Evolutionary conservation across 441 rosid species (phyloP), one percentile per base, ranked within the genome.

Genomic region (Syzygium syzygioides): DNA sequence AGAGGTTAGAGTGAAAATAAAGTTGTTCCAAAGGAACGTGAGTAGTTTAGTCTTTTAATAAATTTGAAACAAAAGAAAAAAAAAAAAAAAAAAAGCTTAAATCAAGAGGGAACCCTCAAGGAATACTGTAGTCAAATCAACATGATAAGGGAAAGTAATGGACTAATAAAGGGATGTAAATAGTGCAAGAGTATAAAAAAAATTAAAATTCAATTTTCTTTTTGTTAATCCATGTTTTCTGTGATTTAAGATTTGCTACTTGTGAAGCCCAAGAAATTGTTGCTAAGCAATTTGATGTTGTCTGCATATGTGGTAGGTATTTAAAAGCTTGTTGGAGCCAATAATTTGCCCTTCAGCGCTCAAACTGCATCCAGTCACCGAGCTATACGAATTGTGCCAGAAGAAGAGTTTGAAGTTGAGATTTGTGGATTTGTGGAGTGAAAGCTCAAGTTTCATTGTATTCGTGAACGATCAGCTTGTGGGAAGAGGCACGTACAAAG

Each of bases 291-390:
- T 76, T 12, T 76, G n/a, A 76, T 12, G 7, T 23, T 12, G n/a
- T 6, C 10, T 0, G 52, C 3, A 76, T 37, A 1, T 41, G 4
- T 41, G 83, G 7, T 55, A 95, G 97, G 96, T 94, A 57, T 91
- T 95, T 64, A 91, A 91, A 87, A 91, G 87, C 18, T 87, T 96
- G 68, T 60, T 96, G 93, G 95, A 95, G 86, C 97, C 97, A 1
- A 94, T 95, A 79, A 95, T 96, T 7, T 20, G 41, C 15, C 59
- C 79, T 30, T 91, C 95, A 7, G 91, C 93, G 4, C 8, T 96
- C 1, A 79, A 76, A 52, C 54, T 18, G 4, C 98, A 95, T 53
- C 98, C 99, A 0, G 93, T 93, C 45, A 92, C 94, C 2, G 87
- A 95, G 56, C 55, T 96, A 1, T 64, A 92, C 53, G 96, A 96